Evolutionary conservation across 2,329 filamentous ascomycete species (phyloP).

Genomic region (Tothia fuscella): DNA sequence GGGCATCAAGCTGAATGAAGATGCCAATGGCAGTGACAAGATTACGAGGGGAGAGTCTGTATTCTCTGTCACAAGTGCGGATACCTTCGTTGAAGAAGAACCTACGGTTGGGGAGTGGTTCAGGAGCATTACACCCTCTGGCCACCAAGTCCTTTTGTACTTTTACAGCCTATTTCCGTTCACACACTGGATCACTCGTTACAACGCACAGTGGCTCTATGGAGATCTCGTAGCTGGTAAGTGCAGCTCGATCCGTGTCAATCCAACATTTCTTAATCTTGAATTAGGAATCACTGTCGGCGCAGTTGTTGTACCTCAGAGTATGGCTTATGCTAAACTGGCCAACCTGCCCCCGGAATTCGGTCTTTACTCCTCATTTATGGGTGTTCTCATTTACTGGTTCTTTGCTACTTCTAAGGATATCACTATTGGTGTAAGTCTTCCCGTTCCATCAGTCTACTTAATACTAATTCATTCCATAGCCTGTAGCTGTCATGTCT

Average conservation of each 20-base stretch:
- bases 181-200: slow-evolving; percentile 72
- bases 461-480: neutral
- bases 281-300: slow-evolving; percentile 52
- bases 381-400: slow-evolving; percentile 90
- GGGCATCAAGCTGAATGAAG: slow-evolving; percentile 56
- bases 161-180: slow-evolving; percentile 72
- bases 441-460: slow-evolving; percentile 11
- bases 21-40: slow-evolving; percentile 36
- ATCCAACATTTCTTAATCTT: slow-evolving; percentile 13
- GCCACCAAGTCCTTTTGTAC: slow-evolving; percentile 47
- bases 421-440: slow-evolving; percentile 79
- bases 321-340: slow-evolving; percentile 85
- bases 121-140: slow-evolving; percentile 47
- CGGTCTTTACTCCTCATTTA: slow-evolving; percentile 87
- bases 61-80: slow-evolving; percentile 58
- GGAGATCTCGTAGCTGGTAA: slow-evolving; percentile 82
- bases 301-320: slow-evolving; percentile 76
- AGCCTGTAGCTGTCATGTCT: slow-evolving; percentile 92
- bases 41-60: slow-evolving; percentile 68
- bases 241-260: slow-evolving; percentile 18
- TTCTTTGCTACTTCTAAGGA: slow-evolving; percentile 96
- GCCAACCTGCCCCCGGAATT: slow-evolving; percentile 67
- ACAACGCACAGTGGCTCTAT: slow-evolving; percentile 79
- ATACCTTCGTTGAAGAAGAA: slow-evolving; percentile 72
- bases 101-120: slow-evolving; percentile 68